Conservation (phyloP, 176 grass and related monocot species). For the Phoenix roebelenii region DNA sequence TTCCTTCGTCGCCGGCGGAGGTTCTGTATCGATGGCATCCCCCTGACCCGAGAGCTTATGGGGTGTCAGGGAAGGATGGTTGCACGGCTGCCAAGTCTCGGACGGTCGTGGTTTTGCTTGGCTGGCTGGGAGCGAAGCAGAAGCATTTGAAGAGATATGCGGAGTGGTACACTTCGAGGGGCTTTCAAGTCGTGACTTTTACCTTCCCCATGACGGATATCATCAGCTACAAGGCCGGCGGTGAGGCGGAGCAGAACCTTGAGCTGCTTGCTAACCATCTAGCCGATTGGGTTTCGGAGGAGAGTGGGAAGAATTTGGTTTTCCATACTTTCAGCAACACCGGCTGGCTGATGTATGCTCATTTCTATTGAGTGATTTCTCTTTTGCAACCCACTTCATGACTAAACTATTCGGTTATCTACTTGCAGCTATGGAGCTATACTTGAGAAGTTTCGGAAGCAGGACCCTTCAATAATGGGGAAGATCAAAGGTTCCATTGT, state of each 20-base stretch:
- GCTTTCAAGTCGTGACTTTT: slow-evolving; percentile 76
- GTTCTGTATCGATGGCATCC: slow-evolving; percentile 75
- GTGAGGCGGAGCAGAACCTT: slow-evolving; percentile 68
- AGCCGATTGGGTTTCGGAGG: slow-evolving; percentile 67
- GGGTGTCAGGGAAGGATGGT: neutral
- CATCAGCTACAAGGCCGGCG: slow-evolving; percentile 56
- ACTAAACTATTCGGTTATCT: neutral
- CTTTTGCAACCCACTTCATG: too few species aligned
- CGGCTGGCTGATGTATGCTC: slow-evolving; percentile 74
- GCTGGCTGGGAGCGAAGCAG: slow-evolving; percentile 87
- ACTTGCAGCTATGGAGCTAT: slow-evolving; percentile 67
- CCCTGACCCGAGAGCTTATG: slow-evolving; percentile 37
- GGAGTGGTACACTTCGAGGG: slow-evolving; percentile 78
- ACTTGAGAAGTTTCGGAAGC: slow-evolving; percentile 55
- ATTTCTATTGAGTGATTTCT: neutral
- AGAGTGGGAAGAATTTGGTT: slow-evolving; percentile 64
- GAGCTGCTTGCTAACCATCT: slow-evolving; percentile 63
- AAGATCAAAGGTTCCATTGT: slow-evolving; percentile 84
- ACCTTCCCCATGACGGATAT: slow-evolving; percentile 80
- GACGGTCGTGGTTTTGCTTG: slow-evolving; percentile 70
- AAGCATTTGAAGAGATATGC: slow-evolving; percentile 85
- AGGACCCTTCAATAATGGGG: slow-evolving; percentile 48
- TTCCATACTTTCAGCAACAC: slow-evolving; percentile 98
- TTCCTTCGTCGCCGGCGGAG: slow-evolving; percentile 44
- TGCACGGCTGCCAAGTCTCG: slow-evolving; percentile 31